These are phyloP conservation scores for Novymonas esmeraldas DNA, from an alignment of 208 protist species.

Conservation along the genomic window DNA sequence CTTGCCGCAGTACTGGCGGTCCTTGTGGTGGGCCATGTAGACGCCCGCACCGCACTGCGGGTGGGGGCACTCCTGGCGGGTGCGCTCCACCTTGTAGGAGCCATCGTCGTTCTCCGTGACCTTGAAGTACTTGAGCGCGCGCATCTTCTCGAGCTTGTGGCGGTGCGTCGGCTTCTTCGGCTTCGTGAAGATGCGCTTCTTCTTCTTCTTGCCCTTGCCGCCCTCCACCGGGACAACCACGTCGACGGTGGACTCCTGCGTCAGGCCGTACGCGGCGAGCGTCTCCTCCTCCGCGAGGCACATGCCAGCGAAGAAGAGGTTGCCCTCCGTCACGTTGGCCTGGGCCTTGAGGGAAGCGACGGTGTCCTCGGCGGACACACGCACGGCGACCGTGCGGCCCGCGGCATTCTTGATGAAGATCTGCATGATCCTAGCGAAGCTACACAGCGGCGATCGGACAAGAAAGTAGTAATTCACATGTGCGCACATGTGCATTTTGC, in stretches of 20 bases:
- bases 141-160: slow-evolving; percentile 99
- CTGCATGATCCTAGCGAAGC: slow-evolving; percentile 88
- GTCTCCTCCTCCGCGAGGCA: slow-evolving; percentile 81
- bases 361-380: slow-evolving; percentile 83
- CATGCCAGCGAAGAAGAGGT: slow-evolving; percentile 90
- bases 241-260: slow-evolving; percentile 89
- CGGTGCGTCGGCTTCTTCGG: slow-evolving; percentile 99
- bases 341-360: slow-evolving; percentile 81
- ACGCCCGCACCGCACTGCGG: slow-evolving; percentile 97
- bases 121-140: slow-evolving; percentile 99
- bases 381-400: slow-evolving; percentile 90
- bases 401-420: slow-evolving; percentile 94
- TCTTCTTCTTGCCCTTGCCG: slow-evolving; percentile 99
- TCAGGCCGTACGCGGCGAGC: slow-evolving; percentile 74
- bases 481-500: not conserved
- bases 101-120: slow-evolving; percentile 97
- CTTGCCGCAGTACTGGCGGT: slow-evolving; percentile 99
- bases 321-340: slow-evolving; percentile 73
- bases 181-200: slow-evolving; percentile 99
- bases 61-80: slow-evolving; percentile 96
- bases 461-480: not conserved
- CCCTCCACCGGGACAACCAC: slow-evolving; percentile 89
- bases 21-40: slow-evolving; percentile 99
- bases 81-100: slow-evolving; percentile 96
- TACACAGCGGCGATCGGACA: too few relatives aligned